Evolutionary conservation across 352 stramenopile genomes (phyloP).

Genomic region (Halophytophthora batemanensis): DNA sequence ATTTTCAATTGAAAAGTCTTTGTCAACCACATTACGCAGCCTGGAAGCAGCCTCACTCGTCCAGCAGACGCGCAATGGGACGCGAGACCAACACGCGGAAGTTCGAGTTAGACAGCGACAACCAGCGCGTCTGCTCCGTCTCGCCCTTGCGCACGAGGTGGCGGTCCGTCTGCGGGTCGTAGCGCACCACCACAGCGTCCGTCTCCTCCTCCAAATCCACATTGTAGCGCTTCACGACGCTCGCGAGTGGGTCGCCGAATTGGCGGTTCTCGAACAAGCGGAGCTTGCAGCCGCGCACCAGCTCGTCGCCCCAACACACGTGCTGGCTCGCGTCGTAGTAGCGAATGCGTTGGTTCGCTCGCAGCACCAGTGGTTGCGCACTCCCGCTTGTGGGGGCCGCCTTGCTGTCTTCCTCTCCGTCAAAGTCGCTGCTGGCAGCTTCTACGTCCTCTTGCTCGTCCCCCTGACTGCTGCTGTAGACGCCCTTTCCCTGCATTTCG

Average conservation of each 20-base stretch:
- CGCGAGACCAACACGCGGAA: conserved; percentile 38
- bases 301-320: conserved; percentile 68
- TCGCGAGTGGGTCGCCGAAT: conserved; percentile 36
- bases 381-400: no score
- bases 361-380: conserved; percentile 8
- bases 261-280: conserved; percentile 39
- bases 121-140: conserved; percentile 39
- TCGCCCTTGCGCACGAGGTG: conserved; percentile 43
- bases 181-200: conserved; percentile 46
- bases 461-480: conserved; percentile 34
- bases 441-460: no score
- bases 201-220: conserved; percentile 41
- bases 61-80: conserved; percentile 26
- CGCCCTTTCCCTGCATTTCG: conserved; percentile 58
- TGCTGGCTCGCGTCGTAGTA: conserved; percentile 63
- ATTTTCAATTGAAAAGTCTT: conserved; percentile 8
- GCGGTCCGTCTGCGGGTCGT: conserved; percentile 39
- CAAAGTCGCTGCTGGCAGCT: no score
- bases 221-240: conserved; percentile 32
- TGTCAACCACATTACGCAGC: background rate
- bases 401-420: conserved; percentile 20
- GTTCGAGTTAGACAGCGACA: conserved; percentile 47
- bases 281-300: conserved; percentile 44
- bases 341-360: conserved; percentile 29
- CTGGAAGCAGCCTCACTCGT: conserved; percentile 8